Conservation (phyloP, 1,284 basidiomycete species). For the Exobasidium rhododendri region DNA sequence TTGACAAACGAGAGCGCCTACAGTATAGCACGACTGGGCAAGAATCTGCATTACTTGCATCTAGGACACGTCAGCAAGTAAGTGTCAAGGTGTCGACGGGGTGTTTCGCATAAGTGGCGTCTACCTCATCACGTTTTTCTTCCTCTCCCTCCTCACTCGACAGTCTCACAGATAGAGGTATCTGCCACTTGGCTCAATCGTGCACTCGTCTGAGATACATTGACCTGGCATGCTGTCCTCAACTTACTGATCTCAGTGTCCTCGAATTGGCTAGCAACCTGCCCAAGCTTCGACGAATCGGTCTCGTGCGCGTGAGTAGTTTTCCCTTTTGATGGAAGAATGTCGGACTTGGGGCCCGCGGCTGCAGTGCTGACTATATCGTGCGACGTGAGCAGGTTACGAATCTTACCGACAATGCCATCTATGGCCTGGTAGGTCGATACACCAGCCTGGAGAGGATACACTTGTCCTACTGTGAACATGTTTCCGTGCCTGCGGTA, state of each 20-base stretch:
- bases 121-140: not conserved
- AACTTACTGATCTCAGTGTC: constrained; percentile 88
- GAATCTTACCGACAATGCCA: constrained; percentile 88
- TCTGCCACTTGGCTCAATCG: constrained; percentile 75
- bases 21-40: constrained; percentile 80
- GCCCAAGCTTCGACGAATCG: constrained; percentile 87
- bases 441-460: constrained; percentile 82
- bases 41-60: constrained; percentile 90
- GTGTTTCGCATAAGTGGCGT: not conserved
- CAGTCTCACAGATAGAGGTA: constrained; percentile 84
- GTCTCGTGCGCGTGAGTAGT: constrained; percentile 74
- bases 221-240: constrained; percentile 91
- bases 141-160: constrained; percentile 31
- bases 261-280: constrained; percentile 78
- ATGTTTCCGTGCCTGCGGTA: constrained; percentile 85
- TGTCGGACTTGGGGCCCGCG: not conserved
- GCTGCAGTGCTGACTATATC: not conserved
- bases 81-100: constrained; percentile 26
- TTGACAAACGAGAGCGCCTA: constrained; percentile 83
- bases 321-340: constrained; percentile 55
- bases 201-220: constrained; percentile 94
- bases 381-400: constrained; percentile 61
- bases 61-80: constrained; percentile 77
- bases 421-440: constrained; percentile 73
- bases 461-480: constrained; percentile 95